Base-by-base conservation (phyloP, 75 land plant genomes). In the Isoetes taiwanensis region DNA sequence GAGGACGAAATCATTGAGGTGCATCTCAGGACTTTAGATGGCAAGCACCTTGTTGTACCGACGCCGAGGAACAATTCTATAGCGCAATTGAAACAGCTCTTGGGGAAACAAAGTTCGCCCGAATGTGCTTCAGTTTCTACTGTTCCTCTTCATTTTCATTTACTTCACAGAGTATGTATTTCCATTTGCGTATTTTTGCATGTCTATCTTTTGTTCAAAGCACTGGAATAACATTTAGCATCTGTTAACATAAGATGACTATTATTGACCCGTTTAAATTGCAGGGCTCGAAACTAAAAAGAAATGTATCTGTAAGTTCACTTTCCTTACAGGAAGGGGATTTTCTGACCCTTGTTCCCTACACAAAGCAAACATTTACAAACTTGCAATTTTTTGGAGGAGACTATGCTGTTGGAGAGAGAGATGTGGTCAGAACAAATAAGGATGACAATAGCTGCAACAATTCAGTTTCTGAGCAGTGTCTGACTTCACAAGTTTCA, bases 271-370 rank as follows among this genome's bases (percentile, higher is more conserved):
- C 0, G 9, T 48, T 12, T 0, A 48, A 20, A 48, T 65, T 54
- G 27, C 67, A 89, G 96, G 96, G 96, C 54, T 52, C 43, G 2
- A 89, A 85, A 55, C 58, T 79, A 56, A 63, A 40, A 11, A 30
- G 40, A 24, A 50, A 74, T 2, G 64, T 57, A 38, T 41, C 28
- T 25, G 20, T 89, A 24, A 46, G 40, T 19, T 63, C 63, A 4
- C 53, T 58, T n/a, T 2, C 34, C 5, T 58, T 81, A 34, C 62
- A 46, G 11, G 39, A 41, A 2, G 75, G 67, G 2, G 81, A 81
- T 6, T 89, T 89, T 59, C 29, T 89, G 14, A 83, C 85, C 27
- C 53, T 89, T 10, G 59, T 89, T 25, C 85, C 96, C 28, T 89
- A 73, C 46, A 54, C 67, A n/a, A 81, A 66, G 64, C 79, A 80